These are phyloP conservation scores for Nothophoma quercina DNA, from an alignment of 2,329 filamentous ascomycete species.

Conservation along the genomic window DNA sequence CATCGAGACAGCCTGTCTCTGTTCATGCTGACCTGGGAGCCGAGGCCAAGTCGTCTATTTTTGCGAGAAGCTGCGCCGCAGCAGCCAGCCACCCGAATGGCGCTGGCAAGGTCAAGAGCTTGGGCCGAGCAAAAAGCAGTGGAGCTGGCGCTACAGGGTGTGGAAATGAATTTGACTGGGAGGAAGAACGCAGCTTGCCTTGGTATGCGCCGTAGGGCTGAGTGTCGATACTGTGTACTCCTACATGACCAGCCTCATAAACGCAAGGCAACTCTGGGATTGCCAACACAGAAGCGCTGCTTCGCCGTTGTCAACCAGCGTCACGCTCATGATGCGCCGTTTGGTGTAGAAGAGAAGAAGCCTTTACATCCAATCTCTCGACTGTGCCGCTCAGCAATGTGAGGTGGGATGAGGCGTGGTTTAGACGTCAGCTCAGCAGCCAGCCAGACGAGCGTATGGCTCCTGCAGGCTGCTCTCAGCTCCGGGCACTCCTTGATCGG, in stretches of 20 bases:
- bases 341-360: not conserved
- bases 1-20: no score
- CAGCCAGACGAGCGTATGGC: conserved; percentile 17
- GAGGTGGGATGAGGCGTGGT: conserved; percentile 14
- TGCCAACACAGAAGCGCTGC: conserved; percentile 12
- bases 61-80: conserved; percentile 5
- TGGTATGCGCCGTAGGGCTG: not conserved
- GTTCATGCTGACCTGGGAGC: conserved; percentile 5
- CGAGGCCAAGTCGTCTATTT: conserved; percentile 12
- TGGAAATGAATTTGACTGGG: not conserved
- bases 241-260: no score
- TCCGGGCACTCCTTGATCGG: conserved; percentile 15
- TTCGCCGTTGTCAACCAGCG: not conserved
- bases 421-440: conserved; percentile 19
- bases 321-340: not conserved
- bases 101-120: not conserved
- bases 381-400: conserved; percentile 9
- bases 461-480: conserved; percentile 21
- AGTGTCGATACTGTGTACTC: not conserved
- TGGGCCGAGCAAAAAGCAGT: not conserved
- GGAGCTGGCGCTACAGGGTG: not conserved
- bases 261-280: no score
- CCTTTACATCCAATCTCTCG: not conserved
- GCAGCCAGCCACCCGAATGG: conserved; percentile 2
- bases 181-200: not conserved